phyloP scores from a whole-genome alignment of 495 filamentous ascomycete genomes.

The Xylaria bambusicola region DNA sequence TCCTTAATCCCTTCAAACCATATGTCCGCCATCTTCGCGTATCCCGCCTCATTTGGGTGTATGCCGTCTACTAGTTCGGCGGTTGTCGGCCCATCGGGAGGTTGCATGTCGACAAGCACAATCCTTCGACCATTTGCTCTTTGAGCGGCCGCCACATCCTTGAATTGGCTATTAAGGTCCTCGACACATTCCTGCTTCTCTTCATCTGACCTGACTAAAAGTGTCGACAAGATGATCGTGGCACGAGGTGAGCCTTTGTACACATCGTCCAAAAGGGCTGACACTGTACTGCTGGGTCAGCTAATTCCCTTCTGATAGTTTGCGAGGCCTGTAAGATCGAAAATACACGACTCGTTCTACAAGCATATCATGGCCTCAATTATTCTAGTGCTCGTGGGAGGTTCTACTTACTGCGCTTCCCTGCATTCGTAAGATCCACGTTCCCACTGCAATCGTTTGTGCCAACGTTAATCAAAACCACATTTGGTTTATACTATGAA shows the following conservation, averaged over 20 bases:
- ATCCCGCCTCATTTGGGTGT: conserved; percentile 52
- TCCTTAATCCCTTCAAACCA: conserved; percentile 48
- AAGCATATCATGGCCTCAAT: too few relatives aligned
- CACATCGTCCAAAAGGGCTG: conserved; percentile 38
- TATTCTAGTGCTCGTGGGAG: not conserved
- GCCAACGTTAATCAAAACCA: conserved; percentile 52
- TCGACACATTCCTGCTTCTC: conserved; percentile 31
- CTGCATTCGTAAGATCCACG: conserved; percentile 29
- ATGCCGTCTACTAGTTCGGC: conserved; percentile 47
- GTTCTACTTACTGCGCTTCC: conserved; percentile 28
- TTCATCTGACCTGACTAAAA: conserved; percentile 41
- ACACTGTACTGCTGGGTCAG: conserved; percentile 1
- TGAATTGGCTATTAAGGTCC: conserved; percentile 44
- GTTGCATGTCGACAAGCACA: conserved; percentile 52
- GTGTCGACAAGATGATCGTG: conserved; percentile 52
- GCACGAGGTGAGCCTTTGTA: conserved; percentile 42
- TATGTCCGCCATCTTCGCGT: conserved; percentile 53
- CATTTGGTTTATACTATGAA: conserved; percentile 44
- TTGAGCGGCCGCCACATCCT: conserved; percentile 34
- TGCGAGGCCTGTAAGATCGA: not conserved
- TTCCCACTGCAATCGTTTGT: conserved; percentile 49
- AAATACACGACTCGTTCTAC: not conserved
- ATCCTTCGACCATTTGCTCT: conserved; percentile 34
- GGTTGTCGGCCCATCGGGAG: conserved; percentile 27
- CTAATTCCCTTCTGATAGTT: not conserved